phyloP scores from a whole-genome alignment of 257 asterid genomes.

The Nicotiana benthamiana region DNA sequence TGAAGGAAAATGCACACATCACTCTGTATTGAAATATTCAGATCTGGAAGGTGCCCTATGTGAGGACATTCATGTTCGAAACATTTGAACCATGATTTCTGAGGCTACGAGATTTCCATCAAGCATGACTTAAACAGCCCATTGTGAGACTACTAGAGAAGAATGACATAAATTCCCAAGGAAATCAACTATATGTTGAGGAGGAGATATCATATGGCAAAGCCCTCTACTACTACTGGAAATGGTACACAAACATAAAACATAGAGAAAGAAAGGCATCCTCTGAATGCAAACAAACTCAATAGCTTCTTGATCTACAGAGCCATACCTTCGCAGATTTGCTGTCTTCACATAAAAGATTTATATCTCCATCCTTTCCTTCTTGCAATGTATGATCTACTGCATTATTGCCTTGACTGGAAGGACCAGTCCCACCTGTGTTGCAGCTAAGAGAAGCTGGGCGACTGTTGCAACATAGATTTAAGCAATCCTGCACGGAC shows the following conservation, averaged over 20 bases:
- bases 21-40: no score
- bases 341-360: neutral
- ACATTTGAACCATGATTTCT: neutral
- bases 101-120: neutral
- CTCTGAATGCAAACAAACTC: neutral
- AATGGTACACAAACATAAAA: neutral
- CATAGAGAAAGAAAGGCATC: neutral
- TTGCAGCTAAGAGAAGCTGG: neutral
- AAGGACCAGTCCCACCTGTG: neutral
- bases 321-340: neutral
- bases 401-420: neutral
- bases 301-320: neutral
- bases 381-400: neutral
- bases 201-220: neutral
- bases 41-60: neutral
- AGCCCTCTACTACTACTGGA: neutral
- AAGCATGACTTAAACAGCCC: neutral
- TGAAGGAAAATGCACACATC: no score
- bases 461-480: neutral
- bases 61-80: neutral
- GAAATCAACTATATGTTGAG: neutral
- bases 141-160: neutral
- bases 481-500: neutral
- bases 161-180: neutral
- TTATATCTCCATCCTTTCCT: neutral